Base-by-base conservation (phyloP, 208 protist species). In the Wallacemonas sp. region DNA sequence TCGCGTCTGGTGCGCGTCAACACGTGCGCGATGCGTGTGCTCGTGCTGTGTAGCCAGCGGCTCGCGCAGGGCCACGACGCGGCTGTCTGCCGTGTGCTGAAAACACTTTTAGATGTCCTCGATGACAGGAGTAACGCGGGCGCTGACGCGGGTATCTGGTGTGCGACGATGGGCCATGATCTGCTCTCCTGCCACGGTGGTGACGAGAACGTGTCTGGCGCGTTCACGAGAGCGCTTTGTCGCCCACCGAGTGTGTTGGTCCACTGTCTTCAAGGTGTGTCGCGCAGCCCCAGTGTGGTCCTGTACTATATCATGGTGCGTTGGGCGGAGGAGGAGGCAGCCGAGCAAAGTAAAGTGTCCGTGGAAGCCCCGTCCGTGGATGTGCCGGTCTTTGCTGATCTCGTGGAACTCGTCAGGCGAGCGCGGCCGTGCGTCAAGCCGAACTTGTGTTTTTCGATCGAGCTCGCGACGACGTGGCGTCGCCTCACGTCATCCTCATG, bases 181-280 rank as follows among this genome's bases (percentile, higher is more conserved):
- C n/a, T n/a, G n/a, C n/a, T n/a, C n/a, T n/a, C n/a, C n/a, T n/a
- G n/a, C n/a, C n/a, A n/a, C n/a, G n/a, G n/a, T n/a, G n/a, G n/a
- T n/a, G n/a, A n/a, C n/a, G n/a, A n/a, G n/a, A n/a, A n/a, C n/a
- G n/a, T n/a, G n/a, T n/a, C n/a, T n/a, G n/a, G n/a, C n/a, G n/a
- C n/a, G n/a, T n/a, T n/a, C n/a, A n/a, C n/a, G n/a, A n/a, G n/a
- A n/a, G 24, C n/a, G 9, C 24, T 30, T 26, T 17, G 0, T 55
- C 52, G 52, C 38, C 52, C 52, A n/a, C 26, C 52, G 3, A 24
- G 52, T 39, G 52, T 39, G 52, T 36, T 96, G n/a, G 81, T 96
- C 36, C 90, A 96, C 64, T 96, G 90, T 55, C 48, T 83, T 36
- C 75, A 85, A 32, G 90, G 90, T 16, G 77, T 84, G 11, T 94